Evolutionary conservation across 1,284 basidiomycete species (phyloP), one percentile per base, ranked within the genome.

Genomic region (Puccinia triticina): DNA sequence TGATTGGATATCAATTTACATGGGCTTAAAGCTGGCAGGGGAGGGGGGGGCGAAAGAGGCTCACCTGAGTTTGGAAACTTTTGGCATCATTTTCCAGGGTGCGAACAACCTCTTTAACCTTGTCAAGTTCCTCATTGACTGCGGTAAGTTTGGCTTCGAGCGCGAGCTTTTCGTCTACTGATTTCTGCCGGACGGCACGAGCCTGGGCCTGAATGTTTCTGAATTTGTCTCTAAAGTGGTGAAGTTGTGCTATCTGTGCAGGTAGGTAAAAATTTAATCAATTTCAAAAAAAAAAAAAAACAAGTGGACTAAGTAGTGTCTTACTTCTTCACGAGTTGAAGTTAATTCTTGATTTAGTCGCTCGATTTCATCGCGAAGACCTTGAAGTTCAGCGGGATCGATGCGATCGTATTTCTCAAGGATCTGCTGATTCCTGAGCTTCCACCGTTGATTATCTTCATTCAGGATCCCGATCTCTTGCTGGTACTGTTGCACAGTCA

Each of bases 381-480:
- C 59, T 66, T 81, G 79, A 8, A 81, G 55, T 32, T 81, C 79
- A n/a, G 79, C 79, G 23, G 79, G 79, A 74, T 81, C 79, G 50
- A 81, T 53, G 10, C 79, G 79, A 61, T 81, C 79, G 26, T 81
- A 81, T 57, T 94, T 94, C 87, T 90, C 91, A 72, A 96, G 89
- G 46, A 96, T 89, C 83, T 93, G 92, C 37, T 91, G 87, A 84
- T 94, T 94, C 18, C 95, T 91, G 77, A 92, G 91, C 87, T 95
- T 93, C 94, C 94, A 96, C 83, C 91, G 91, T 67, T 90, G 90
- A 84, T 90, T 92, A 88, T 96, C 94, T 77, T 91, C 91, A 86
- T 94, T 92, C 40, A 95, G 88, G 14, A 92, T 90, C 57, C 89
- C 88, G 83, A 95, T 89, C 82, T 94, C 93, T 32, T 89, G 89